phyloP scores from a whole-genome alignment of 2,329 filamentous ascomycete genomes.

The Phyllosticta paracitricarpa region DNA sequence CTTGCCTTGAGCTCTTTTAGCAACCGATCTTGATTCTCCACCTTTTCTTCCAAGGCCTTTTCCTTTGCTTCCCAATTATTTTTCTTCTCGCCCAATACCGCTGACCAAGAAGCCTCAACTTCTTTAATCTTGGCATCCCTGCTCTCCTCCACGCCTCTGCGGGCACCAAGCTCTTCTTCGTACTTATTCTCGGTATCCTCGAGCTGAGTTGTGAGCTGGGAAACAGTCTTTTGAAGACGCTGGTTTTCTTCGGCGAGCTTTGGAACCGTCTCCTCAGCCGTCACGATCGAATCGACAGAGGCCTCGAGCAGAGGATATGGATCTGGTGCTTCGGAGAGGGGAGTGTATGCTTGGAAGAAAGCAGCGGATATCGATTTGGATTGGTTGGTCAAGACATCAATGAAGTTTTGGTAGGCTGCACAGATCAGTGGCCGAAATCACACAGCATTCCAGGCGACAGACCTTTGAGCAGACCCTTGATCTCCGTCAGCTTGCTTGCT shows the following conservation, averaged over 20 bases:
- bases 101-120: conserved; percentile 80
- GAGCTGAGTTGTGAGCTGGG: conserved; percentile 65
- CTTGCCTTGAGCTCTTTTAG: conserved; percentile 92
- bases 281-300: conserved; percentile 84
- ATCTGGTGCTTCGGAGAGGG: conserved; percentile 89
- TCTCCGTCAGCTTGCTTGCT: conserved; percentile 70
- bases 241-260: conserved; percentile 83
- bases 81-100: conserved; percentile 83
- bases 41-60: conserved; percentile 79
- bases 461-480: conserved; percentile 87
- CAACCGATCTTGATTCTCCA: conserved; percentile 85
- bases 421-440: conserved; percentile 14
- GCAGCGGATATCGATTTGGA: conserved; percentile 89
- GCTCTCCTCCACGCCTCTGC: conserved; percentile 65
- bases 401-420: conserved; percentile 89
- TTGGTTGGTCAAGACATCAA: conserved; percentile 91
- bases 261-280: conserved; percentile 85
- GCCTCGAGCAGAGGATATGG: conserved; percentile 94
- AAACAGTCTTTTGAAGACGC: conserved; percentile 70
- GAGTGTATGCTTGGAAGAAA: conserved; percentile 87
- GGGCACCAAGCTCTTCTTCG: conserved; percentile 63
- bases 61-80: conserved; percentile 97
- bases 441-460: conserved; percentile 11
- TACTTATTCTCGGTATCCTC: conserved; percentile 73
- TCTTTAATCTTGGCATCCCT: conserved; percentile 77